Percentiles rank a stretch among this genome's conserved stretches.
Evolutionary conservation across 1,284 basidiomycete genomes (phyloP).

Genomic region (Coriolopsis trogii): DNA sequence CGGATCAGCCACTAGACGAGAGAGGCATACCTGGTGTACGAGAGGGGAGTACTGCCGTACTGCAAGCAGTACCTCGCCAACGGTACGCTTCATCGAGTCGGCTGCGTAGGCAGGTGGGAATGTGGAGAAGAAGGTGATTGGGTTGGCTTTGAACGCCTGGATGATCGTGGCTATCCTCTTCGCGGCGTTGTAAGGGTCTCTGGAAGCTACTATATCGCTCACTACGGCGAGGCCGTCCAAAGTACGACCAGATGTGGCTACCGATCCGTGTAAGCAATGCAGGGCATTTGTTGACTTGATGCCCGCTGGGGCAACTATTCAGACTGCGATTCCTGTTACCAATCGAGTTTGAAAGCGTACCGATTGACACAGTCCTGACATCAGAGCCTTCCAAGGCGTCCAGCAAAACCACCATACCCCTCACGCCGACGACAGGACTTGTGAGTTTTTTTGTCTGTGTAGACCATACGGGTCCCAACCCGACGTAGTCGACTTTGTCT

Average conservation of each 20-base stretch:
- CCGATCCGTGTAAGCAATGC: constrained; percentile 70
- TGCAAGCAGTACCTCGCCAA: constrained; percentile 49
- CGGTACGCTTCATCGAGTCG: constrained; percentile 38
- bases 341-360: constrained; percentile 49
- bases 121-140: constrained; percentile 25
- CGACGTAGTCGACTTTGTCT: constrained; percentile 81
- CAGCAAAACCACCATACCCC: constrained; percentile 70
- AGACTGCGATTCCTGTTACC: neutral
- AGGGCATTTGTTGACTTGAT: constrained; percentile 79
- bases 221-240: constrained; percentile 91
- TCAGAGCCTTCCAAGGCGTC: constrained; percentile 61
- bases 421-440: constrained; percentile 58
- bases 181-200: constrained; percentile 64
- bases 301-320: constrained; percentile 58
- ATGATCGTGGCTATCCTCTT: constrained; percentile 48
- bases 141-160: constrained; percentile 40
- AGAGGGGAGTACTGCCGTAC: constrained; percentile 65
- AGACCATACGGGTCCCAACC: constrained; percentile 81
- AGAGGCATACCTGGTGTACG: constrained; percentile 71
- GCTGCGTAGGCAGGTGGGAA: constrained; percentile 25
- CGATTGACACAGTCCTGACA: constrained; percentile 82
- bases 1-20: neutral
- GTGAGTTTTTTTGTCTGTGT: constrained; percentile 77
- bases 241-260: constrained; percentile 55
- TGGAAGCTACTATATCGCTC: constrained; percentile 82